Evolutionary conservation across 768 basidiomycete species (phyloP).

Genomic region (Podaxis rugospora): DNA sequence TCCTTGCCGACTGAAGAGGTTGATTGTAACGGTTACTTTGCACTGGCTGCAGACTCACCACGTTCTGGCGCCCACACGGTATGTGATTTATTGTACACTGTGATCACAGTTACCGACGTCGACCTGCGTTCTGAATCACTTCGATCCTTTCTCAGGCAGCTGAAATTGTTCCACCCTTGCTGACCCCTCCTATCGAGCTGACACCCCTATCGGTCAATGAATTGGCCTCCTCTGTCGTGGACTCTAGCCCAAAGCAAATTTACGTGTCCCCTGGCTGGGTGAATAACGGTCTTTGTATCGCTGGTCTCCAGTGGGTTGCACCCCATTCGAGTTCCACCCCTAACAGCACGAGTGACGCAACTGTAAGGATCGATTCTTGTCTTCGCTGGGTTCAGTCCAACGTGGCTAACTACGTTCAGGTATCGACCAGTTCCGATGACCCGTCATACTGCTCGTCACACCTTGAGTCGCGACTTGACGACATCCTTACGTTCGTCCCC

Average conservation of each 20-base stretch:
- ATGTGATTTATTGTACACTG: neutral
- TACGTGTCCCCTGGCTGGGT: neutral
- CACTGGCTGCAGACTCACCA: neutral
- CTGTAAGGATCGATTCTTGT: neutral
- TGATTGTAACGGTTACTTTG: neutral
- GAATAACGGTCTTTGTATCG: neutral
- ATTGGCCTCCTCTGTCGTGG: neutral
- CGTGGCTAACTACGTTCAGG: neutral
- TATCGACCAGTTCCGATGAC: neutral
- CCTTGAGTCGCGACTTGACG: neutral
- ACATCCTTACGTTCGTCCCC: neutral
- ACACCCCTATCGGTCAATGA: neutral
- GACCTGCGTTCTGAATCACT: neutral
- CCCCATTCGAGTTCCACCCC: neutral
- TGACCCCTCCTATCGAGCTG: neutral
- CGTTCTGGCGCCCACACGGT: neutral
- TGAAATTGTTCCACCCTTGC: neutral
- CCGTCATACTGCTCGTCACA: neutral
- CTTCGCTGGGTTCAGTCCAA: neutral
- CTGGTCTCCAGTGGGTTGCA: neutral
- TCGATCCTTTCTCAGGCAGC: neutral
- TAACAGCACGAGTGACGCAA: neutral
- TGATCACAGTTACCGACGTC: neutral
- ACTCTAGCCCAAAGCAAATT: neutral
- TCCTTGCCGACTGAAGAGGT: neutral